Evolutionary conservation across 2,329 filamentous ascomycete species (phyloP), one percentile per base, ranked within the genome.

Genomic region (Alternaria atra): DNA sequence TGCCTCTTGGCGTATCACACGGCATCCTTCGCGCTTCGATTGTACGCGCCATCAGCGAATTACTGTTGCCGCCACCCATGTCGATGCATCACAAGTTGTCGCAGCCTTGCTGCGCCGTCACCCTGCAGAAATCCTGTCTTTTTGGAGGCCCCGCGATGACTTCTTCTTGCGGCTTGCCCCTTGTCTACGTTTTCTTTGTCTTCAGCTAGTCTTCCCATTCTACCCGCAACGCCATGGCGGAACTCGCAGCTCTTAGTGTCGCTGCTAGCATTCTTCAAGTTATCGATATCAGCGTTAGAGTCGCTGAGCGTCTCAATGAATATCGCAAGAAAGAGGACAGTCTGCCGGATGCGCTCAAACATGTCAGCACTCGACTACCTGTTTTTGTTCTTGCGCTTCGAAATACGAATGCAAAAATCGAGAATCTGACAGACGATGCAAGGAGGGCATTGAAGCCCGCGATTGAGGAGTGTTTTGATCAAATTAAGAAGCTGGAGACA

Each of bases 241-340:
- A 72, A 61, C 52, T 58, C 30, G 42, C 39, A 42, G 10, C 39
- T 23, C 17, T 70, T 20, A 62, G 62, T 4, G 42, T 61, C 15
- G 63, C 61, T 48, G 60, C 70, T 13, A 72, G 47, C 47, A 64
- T 73, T 7, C 43, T 68, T 27, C 59, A 63, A 34, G 13, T 69
- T n/a, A 43, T 67, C n/a, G 44, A 66, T 15, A 58, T 67, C 25
- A 56, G 61, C 12, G 20, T 39, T 25, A 29, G 42, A 29, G 55
- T 70, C 8, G 9, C 62, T 7, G 40, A 47, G 6, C 62, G 67
- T n/a, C 50, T 70, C 5, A 46, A 70, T 5, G 55, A 67, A 9
- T 66, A 56, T 46, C 57, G 52, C 12, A 42, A 54, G 13, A 58
- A 29, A n/a, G 32, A 40, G 12, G 50, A 42, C n/a, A 58, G 53